Percentiles rank a stretch among this genome's conserved stretches.
Evolutionary conservation across 352 stramenopile genomes (phyloP).

Genomic region (Globisporangium acanthophoron): DNA sequence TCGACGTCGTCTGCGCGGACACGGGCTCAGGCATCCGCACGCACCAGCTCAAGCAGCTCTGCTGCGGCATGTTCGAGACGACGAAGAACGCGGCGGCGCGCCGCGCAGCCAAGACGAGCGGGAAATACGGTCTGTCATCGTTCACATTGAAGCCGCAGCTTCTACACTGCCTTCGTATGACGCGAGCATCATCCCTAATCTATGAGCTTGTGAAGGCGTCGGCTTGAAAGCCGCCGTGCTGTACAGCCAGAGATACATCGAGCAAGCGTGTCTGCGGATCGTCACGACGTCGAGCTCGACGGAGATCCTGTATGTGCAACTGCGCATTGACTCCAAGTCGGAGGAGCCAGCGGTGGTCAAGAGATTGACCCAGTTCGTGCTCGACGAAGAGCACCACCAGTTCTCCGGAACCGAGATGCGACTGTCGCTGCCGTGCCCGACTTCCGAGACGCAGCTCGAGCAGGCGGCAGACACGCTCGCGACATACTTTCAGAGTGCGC

Average conservation of each 20-base stretch:
- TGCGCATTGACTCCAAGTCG: slow-evolving; percentile 59
- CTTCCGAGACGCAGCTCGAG: slow-evolving; percentile 25
- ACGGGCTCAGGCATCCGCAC: slow-evolving; percentile 63
- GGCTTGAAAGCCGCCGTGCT: slow-evolving; percentile 72
- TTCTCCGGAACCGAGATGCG: slow-evolving; percentile 83
- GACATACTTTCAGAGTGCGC: slow-evolving; percentile 65
- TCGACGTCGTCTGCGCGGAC: slow-evolving; percentile 75
- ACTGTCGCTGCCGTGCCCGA: slow-evolving; percentile 46
- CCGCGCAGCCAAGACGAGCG: slow-evolving; percentile 20
- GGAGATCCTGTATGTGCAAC: slow-evolving; percentile 61
- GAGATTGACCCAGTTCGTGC: slow-evolving; percentile 45
- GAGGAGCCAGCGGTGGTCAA: slow-evolving; percentile 59
- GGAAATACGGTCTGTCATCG: slow-evolving; percentile 46
- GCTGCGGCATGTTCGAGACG: slow-evolving; percentile 65
- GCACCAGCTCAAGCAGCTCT: slow-evolving; percentile 61
- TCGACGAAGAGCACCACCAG: slow-evolving; percentile 50
- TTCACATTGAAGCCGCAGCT: background rate
- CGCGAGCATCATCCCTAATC: background rate
- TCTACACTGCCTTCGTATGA: background rate
- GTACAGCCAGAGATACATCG: slow-evolving; percentile 56
- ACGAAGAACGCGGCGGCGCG: slow-evolving; percentile 37
- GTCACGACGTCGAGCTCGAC: slow-evolving; percentile 52
- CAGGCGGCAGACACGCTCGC: slow-evolving; percentile 41
- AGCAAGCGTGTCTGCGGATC: slow-evolving; percentile 42
- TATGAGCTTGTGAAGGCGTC: slow-evolving; percentile 30